Base-by-base conservation (phyloP, 495 filamentous ascomycete species). In the Penicillium ochrochloron region DNA sequence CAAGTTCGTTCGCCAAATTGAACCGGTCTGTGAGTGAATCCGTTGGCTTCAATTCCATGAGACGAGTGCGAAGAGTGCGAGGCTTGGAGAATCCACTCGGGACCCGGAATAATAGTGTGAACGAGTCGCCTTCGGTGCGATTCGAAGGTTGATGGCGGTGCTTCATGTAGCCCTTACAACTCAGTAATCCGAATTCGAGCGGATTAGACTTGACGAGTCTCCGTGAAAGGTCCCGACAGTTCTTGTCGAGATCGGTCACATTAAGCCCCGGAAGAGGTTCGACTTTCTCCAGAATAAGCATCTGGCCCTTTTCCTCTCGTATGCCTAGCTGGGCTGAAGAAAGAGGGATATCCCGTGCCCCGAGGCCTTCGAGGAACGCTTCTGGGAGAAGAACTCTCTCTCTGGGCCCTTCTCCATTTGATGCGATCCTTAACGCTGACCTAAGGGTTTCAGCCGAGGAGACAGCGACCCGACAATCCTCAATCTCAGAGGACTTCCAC, bases 1-100 rank as follows among this genome's bases (percentile, higher is more conserved):
- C 51, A 0, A 62, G 51, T 15, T 35, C 41, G 6, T 21, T 39
- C 6, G 51, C 60, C 17, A 62, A 11, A 7, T 48, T 21, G 19
- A 62, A 37, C 23, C 60, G 60, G 7, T 62, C 51, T 10, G 19
- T 48, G 19, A 62, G 57, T 46, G 52, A 63, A 41, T 51, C 37
- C 11, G 42, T 57, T 44, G 23, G 29, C 23, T 17, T 23, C 41
- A 37, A 53, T 15, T 23, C 23, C 33, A 42, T 25, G 7, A 39
- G 35, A 0, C 17, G 33, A 23, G 15, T 21, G 19, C 42, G 42
- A 3, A 46, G 55, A 25, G 31, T 57, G 4, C 50, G 50, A 33
- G 50, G 31, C 17, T 53, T 1, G 31, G 14, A 31, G 17, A 29
- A 53, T 53, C 25, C 17, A 53, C 3, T 10, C 4, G 31, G 31